Evolutionary conservation across 371 early-diverging fungal species (phyloP), one percentile per base, ranked within the genome.

Genomic region (Actinomortierella ambigua): DNA sequence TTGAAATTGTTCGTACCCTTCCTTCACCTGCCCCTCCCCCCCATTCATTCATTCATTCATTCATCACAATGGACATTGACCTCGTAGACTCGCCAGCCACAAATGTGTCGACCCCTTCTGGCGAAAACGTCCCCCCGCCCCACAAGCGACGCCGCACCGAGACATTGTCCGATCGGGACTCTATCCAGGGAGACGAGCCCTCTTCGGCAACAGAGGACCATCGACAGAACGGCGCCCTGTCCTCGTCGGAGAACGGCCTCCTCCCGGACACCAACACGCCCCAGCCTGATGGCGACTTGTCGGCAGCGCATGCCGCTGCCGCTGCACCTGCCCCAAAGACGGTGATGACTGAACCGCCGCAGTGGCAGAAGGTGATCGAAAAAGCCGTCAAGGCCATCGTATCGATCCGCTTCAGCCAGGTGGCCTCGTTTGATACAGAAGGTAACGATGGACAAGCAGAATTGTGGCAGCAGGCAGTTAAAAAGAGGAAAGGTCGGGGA

Each of bases 361-460:
- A 70, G 50, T 91, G 91, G 90, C 87, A 88, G 59, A 69, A 59
- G 2, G 88, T 87, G 9, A 83, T 90, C n/a, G 85, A 90, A 43
- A 80, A 76, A 49, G 83, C 88, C 44, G 84, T 92, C 39, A 88
- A 86, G 59, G 85, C 93, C 28, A 89, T 96, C 59, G 93, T 92
- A 14, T 85, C 91, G 53, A 82, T 90, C 69, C 69, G 90, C 7
- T 90, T 91, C 76, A 83, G 86, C 57, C 90, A 91, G 63, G 87
- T 89, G 3, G 80, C 88, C 15, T 85, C 91, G 9, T 90, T 94
- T 78, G 91, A 90, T 76, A 92, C 95, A 17, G 92, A 96, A 84
- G 68, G 79, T 79, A 69, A 68, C 18, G n/a, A 17, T 44, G 4
- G 34, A 34, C n/a, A n/a, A n/a, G n/a, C n/a, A n/a, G n/a, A n/a